A percentile compares a stretch with the other conserved stretches of the same genome.
Evolutionary conservation across 1,139 yeast genomes (phyloP).

Genomic region (Geotrichum cucujoidarum): DNA sequence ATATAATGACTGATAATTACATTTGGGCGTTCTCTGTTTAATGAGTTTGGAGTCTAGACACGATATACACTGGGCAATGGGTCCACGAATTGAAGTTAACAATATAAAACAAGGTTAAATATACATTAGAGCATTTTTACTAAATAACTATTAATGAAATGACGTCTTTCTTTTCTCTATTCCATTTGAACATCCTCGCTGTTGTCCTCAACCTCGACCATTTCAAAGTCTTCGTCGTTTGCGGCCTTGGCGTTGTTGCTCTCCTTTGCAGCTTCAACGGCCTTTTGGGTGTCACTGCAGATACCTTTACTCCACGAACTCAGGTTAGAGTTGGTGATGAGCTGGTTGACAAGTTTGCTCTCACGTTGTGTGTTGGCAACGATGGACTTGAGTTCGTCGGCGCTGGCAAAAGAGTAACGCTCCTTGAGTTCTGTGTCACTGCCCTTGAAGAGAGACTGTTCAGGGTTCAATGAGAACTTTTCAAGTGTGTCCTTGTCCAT

Average conservation of each 20-base stretch:
- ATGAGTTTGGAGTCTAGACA: too few relatives aligned
- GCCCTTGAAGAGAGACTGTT: constrained; percentile 2
- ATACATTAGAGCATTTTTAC: too few relatives aligned
- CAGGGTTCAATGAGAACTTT: constrained; percentile 11
- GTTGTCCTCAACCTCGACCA: not conserved
- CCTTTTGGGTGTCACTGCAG: constrained; percentile 3
- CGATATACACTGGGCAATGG: too few relatives aligned
- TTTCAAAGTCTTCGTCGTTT: not conserved
- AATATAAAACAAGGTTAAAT: too few relatives aligned
- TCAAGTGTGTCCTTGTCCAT: constrained; percentile 6
- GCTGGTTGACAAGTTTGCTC: constrained; percentile 32
- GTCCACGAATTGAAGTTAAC: too few relatives aligned
- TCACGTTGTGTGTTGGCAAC: constrained; percentile 3
- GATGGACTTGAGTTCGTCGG: constrained; percentile 1
- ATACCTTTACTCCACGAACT: constrained; percentile 15
- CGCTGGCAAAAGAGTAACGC: constrained; percentile 10
- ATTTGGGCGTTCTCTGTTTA: too few relatives aligned
- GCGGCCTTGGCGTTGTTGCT: not conserved
- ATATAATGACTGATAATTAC: too few relatives aligned
- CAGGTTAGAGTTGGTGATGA: constrained; percentile 27
- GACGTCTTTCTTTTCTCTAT: too few relatives aligned
- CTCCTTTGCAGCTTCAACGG: constrained; percentile 1
- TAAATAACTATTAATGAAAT: too few relatives aligned
- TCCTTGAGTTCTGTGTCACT: not conserved
- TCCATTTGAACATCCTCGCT: constrained; percentile 3